A percentile compares a stretch with the other conserved stretches of the same genome.
Conservation (phyloP, 2,329 filamentous ascomycete species). For the Diaporthe citrichinensis region DNA sequence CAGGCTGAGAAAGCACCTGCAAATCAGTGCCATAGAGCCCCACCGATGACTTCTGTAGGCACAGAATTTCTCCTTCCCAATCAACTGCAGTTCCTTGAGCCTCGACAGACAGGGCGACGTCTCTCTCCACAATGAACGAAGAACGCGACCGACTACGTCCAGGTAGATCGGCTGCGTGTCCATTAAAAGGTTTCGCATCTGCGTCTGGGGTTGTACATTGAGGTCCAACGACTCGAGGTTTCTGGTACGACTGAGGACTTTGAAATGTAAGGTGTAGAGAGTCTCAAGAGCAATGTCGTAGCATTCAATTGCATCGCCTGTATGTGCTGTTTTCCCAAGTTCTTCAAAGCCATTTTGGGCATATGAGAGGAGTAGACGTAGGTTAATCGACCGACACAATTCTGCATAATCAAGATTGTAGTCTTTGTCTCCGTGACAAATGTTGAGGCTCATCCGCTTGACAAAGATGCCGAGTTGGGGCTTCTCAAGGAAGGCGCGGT, state of each 20-base stretch:
- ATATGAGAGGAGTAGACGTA: neutral
- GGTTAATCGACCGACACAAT: neutral
- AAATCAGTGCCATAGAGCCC: neutral
- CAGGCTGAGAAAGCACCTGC: neutral
- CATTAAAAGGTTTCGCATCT: too few species aligned
- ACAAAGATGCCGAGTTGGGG: neutral
- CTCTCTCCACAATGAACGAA: neutral
- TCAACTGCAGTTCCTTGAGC: neutral
- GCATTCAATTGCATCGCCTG: accelerated
- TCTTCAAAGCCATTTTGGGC: neutral
- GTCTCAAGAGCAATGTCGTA: neutral
- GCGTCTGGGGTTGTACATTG: neutral
- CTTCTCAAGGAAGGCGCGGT: neutral
- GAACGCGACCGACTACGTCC: neutral
- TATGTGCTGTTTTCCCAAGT: neutral
- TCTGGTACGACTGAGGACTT: neutral
- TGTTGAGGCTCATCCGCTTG: neutral
- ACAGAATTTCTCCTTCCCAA: neutral
- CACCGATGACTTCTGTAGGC: neutral
- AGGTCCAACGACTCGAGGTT: neutral
- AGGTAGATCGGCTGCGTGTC: neutral
- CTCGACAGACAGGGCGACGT: neutral
- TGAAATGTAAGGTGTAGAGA: neutral
- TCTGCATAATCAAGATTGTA: too few species aligned
- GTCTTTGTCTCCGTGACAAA: neutral